Evolutionary conservation across 2,329 filamentous ascomycete species (phyloP).

Genomic region (Trichoderma sp.): DNA sequence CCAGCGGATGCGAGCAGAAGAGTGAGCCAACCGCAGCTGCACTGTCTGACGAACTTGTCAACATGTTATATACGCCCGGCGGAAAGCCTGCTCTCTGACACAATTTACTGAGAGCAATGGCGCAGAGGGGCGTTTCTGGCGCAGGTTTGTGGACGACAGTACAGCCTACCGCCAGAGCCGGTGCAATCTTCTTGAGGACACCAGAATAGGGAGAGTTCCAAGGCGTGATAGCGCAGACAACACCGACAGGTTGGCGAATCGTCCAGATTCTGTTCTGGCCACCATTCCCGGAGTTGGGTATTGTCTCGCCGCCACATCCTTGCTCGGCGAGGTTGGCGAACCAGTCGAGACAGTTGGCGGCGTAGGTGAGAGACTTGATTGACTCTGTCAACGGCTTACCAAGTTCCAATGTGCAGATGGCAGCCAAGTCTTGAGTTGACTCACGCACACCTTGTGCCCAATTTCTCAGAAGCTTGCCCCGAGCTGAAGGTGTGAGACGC

Average conservation of each 20-base stretch:
- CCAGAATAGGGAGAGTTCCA: constrained; percentile 66
- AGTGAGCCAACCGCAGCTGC: constrained; percentile 66
- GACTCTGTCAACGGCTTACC: background rate
- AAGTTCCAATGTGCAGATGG: background rate
- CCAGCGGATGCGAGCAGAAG: constrained; percentile 64
- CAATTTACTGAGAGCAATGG: constrained; percentile 69
- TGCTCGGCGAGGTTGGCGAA: too few relatives aligned
- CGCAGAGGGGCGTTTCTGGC: constrained; percentile 73
- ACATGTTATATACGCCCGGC: constrained; percentile 54
- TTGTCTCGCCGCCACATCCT: too few relatives aligned
- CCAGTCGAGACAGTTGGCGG: too few relatives aligned
- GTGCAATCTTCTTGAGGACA: constrained; percentile 50
- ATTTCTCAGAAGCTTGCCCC: background rate
- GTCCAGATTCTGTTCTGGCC: background rate
- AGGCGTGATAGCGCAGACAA: constrained; percentile 55
- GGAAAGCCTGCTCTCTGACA: constrained; percentile 73
- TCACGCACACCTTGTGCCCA: background rate
- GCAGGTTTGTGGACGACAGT: constrained; percentile 73
- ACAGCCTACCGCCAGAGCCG: constrained; percentile 72
- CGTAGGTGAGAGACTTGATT: background rate
- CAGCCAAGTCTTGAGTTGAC: background rate
- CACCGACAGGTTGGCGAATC: background rate
- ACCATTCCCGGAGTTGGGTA: too few relatives aligned
- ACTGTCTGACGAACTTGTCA: constrained; percentile 66
- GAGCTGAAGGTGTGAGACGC: background rate